Percentiles rank a stretch among this genome's conserved stretches.
These are phyloP conservation scores for Diplocarpon mali DNA, from an alignment of 2,329 filamentous ascomycete species.

Conservation along the genomic window DNA sequence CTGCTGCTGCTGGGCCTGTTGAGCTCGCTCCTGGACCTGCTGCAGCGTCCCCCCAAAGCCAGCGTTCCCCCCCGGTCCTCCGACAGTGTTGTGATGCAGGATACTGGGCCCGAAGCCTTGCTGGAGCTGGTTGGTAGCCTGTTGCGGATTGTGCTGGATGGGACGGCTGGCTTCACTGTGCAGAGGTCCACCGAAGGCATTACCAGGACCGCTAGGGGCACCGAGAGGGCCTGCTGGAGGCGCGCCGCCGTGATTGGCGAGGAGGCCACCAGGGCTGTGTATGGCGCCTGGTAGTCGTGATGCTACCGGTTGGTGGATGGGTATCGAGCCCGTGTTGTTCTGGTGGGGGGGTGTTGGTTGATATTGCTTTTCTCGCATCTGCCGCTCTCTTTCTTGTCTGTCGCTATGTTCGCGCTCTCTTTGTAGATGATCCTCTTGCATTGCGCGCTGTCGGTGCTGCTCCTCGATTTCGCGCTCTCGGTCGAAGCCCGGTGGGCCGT, in stretches of 20 bases:
- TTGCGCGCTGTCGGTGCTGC: conserved; percentile 43
- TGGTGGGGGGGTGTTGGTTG: conserved; percentile 64
- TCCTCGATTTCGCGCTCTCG: conserved; percentile 37
- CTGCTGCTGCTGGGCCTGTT: conserved; percentile 23
- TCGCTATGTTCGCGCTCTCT: conserved; percentile 31
- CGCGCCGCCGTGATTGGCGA: conserved; percentile 59
- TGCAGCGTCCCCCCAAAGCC: conserved; percentile 56
- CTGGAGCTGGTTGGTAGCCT: conserved; percentile 34
- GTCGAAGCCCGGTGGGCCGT: conserved; percentile 23
- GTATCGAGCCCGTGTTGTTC: conserved; percentile 77
- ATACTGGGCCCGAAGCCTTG: conserved; percentile 42
- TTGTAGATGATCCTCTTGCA: conserved; percentile 43
- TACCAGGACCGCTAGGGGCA: conserved; percentile 27
- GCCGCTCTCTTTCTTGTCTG: conserved; percentile 42
- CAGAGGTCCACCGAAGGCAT: conserved; percentile 43
- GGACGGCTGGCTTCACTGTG: conserved; percentile 41
- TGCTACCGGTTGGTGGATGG: conserved; percentile 89
- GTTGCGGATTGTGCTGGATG: conserved; percentile 41
- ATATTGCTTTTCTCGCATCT: conserved; percentile 52
- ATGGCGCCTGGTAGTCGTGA: conserved; percentile 70
- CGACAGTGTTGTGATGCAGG: conserved; percentile 38
- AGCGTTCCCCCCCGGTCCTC: conserved; percentile 47
- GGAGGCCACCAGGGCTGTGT: conserved; percentile 81
- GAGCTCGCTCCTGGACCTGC: conserved; percentile 26
- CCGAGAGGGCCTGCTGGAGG: conserved; percentile 38